phyloP scores from a whole-genome alignment of 495 filamentous ascomycete species.

The Bathelium albidoporum region DNA sequence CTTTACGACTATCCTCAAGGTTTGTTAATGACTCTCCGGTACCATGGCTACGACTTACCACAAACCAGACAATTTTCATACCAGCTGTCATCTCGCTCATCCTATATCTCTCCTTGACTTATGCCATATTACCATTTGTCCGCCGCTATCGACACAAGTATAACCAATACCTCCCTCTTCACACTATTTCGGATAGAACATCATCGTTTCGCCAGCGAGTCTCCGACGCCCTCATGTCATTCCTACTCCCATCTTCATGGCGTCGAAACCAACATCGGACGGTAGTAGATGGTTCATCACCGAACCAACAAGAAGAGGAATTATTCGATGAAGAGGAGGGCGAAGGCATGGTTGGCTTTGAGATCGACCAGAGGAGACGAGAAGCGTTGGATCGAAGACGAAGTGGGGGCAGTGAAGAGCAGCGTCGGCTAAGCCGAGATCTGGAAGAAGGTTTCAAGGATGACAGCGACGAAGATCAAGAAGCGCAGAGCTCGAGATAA shows the following conservation, averaged over 20 bases:
- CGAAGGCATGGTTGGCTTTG: constrained; percentile 53
- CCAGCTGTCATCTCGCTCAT: constrained; percentile 67
- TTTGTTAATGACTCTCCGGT: not conserved
- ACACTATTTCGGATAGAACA: constrained; percentile 52
- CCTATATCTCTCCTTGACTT: constrained; percentile 62
- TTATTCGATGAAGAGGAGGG: constrained; percentile 59
- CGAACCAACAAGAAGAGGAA: constrained; percentile 39
- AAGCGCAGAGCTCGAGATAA: constrained; percentile 10
- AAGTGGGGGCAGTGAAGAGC: constrained; percentile 30
- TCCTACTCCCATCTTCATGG: constrained; percentile 49
- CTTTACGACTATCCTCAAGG: not conserved
- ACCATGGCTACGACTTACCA: not conserved
- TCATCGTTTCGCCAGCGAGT: constrained; percentile 52
- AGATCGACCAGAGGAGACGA: constrained; percentile 40
- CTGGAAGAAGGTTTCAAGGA: constrained; percentile 76
- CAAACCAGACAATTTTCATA: constrained; percentile 57
- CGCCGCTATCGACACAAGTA: constrained; percentile 58
- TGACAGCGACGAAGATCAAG: constrained; percentile 64
- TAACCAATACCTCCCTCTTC: constrained; percentile 35
- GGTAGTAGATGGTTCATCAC: constrained; percentile 26
- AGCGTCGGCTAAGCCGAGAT: constrained; percentile 65
- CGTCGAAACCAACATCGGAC: constrained; percentile 32
- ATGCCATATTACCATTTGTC: constrained; percentile 64
- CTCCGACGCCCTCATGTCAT: constrained; percentile 42
- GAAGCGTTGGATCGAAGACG: constrained; percentile 42